Percentiles rank a stretch among this genome's conserved stretches.
These are phyloP conservation scores for Rhynchospora pubera DNA, from an alignment of 176 grass and related monocot species.

Conservation along the genomic window DNA sequence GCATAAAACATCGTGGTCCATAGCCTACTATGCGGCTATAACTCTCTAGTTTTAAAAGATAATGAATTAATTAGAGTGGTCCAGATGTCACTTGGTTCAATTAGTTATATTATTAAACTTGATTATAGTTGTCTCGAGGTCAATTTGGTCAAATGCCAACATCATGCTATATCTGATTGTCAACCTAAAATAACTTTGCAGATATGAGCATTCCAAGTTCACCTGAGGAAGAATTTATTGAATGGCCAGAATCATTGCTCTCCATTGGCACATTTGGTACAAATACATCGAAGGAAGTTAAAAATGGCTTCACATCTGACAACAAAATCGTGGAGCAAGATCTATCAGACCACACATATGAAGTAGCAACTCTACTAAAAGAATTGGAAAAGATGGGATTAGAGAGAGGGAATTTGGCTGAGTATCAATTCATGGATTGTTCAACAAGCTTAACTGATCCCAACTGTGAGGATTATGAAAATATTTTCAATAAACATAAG, in stretches of 20 bases:
- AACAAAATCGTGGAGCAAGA: conserved; percentile 23
- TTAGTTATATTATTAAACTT: background rate
- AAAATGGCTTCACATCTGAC: conserved; percentile 20
- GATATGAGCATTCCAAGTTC: conserved; percentile 34
- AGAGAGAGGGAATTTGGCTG: conserved; percentile 20
- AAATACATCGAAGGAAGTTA: conserved; percentile 35
- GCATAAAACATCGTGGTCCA: background rate
- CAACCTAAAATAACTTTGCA: conserved; percentile 18
- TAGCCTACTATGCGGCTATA: background rate
- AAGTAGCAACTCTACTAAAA: conserved; percentile 46
- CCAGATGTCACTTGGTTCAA: background rate
- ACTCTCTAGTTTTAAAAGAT: background rate
- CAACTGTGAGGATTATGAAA: conserved; percentile 21
- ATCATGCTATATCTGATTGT: conserved; percentile 20
- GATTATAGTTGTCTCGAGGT: background rate
- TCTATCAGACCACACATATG: conserved; percentile 31
- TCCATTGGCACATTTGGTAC: conserved; percentile 74
- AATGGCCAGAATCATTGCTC: conserved; percentile 61
- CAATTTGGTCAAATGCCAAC: background rate
- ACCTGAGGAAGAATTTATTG: conserved; percentile 48
- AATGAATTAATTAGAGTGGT: background rate
- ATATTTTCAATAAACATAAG: conserved; percentile 22
- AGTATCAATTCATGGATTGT: conserved; percentile 21
- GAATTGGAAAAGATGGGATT: conserved; percentile 40
- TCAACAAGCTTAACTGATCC: conserved; percentile 7